Percentiles rank a stretch among this genome's conserved stretches.
phyloP scores from a whole-genome alignment of 2,329 filamentous ascomycete genomes.

The Pseudopyricularia javanii region DNA sequence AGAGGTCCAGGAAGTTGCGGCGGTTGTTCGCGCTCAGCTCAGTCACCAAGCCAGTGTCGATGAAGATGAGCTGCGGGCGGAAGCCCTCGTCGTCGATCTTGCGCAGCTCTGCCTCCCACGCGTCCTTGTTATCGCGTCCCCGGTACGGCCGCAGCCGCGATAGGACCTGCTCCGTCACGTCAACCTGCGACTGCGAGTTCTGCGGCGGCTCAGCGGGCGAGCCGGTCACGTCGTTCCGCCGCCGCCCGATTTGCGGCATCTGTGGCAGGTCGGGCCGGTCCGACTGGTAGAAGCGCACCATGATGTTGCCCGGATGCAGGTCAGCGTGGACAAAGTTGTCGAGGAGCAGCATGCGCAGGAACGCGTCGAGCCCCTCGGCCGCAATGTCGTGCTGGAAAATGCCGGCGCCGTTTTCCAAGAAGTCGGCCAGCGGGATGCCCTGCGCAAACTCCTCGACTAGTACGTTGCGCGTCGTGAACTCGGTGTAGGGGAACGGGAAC shows the following conservation, averaged over 20 bases:
- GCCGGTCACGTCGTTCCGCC: neutral
- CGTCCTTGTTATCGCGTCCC: slow-evolving; percentile 44
- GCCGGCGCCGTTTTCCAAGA: slow-evolving; percentile 83
- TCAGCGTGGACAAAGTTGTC: slow-evolving; percentile 98
- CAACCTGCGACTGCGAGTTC: slow-evolving; percentile 28
- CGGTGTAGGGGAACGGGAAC: slow-evolving; percentile 89
- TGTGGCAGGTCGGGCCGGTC: slow-evolving; percentile 50
- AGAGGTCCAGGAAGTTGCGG: slow-evolving; percentile 85
- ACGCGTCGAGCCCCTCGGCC: slow-evolving; percentile 87
- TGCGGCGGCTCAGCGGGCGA: slow-evolving; percentile 16
- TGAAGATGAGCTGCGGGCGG: slow-evolving; percentile 89
- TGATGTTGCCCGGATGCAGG: slow-evolving; percentile 94
- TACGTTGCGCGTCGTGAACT: slow-evolving; percentile 85
- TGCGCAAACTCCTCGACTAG: slow-evolving; percentile 93
- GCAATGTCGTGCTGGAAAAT: slow-evolving; percentile 91
- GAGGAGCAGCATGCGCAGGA: slow-evolving; percentile 88
- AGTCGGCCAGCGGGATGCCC: slow-evolving; percentile 81
- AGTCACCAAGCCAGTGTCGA: slow-evolving; percentile 91
- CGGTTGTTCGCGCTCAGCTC: slow-evolving; percentile 82
- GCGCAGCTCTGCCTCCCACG: slow-evolving; percentile 63
- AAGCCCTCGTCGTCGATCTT: slow-evolving; percentile 80
- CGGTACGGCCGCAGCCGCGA: slow-evolving; percentile 64
- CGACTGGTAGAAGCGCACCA: slow-evolving; percentile 95
- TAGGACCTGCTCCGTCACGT: slow-evolving; percentile 82
- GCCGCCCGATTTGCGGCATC: slow-evolving; percentile 9